Evolutionary conservation across 345 rosid species (phyloP).

Genomic region (Litchi chinensis): DNA sequence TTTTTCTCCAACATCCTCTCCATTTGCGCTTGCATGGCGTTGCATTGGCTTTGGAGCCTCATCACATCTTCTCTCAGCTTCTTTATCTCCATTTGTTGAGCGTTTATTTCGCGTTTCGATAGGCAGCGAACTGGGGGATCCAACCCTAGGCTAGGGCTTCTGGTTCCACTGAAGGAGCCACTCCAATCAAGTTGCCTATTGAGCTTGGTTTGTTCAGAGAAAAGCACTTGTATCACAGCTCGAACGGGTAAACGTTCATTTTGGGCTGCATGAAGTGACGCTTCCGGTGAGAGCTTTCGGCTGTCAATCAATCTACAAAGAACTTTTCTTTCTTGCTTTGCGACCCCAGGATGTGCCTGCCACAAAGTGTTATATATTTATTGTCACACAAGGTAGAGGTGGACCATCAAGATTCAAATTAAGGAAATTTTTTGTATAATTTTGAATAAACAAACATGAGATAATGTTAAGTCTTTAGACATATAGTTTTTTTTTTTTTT

Average conservation of each 20-base stretch:
- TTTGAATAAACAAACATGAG: no score
- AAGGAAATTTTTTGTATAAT: neutral
- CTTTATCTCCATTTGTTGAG: slow-evolving; percentile 64
- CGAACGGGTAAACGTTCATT: slow-evolving; percentile 87
- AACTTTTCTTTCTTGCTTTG: slow-evolving; percentile 74
- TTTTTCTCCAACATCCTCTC: slow-evolving; percentile 71
- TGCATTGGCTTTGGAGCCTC: slow-evolving; percentile 62
- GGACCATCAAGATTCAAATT: no score
- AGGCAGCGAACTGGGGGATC: slow-evolving; percentile 52
- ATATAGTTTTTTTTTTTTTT: no score
- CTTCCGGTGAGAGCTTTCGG: slow-evolving; percentile 74
- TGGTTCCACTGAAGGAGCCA: slow-evolving; percentile 54
- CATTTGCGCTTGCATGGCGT: slow-evolving; percentile 57
- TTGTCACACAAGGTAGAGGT: neutral
- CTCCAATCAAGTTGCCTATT: slow-evolving; percentile 64
- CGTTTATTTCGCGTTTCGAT: slow-evolving; percentile 68
- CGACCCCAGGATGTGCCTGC: slow-evolving; percentile 71
- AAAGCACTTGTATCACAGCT: slow-evolving; percentile 72
- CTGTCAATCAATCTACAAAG: slow-evolving; percentile 72
- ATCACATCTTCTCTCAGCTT: slow-evolving; percentile 66
- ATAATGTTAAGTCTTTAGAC: no score
- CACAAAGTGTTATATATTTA: neutral
- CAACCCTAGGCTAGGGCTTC: slow-evolving; percentile 47
- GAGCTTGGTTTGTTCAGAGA: slow-evolving; percentile 72
- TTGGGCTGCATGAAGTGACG: slow-evolving; percentile 78